A percentile compares a stretch with the other conserved stretches of the same genome.
phyloP scores from a whole-genome alignment of 352 stramenopile genomes.

The Blastocystis sp. region DNA sequence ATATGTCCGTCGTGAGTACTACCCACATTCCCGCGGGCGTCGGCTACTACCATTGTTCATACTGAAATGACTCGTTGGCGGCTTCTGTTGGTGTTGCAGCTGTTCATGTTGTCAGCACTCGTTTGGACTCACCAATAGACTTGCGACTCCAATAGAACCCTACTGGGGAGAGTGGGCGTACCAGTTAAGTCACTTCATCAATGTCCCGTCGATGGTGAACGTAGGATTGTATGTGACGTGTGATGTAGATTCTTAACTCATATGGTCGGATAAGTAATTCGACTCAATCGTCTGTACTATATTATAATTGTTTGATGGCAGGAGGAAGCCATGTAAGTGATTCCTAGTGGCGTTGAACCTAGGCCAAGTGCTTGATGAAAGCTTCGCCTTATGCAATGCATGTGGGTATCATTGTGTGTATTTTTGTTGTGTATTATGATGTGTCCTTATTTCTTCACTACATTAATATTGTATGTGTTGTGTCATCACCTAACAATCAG shows the following conservation, averaged over 20 bases:
- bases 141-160: too few species aligned
- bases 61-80: neutral
- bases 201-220: neutral
- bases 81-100: neutral
- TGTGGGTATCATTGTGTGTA: neutral
- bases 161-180: neutral
- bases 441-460: neutral
- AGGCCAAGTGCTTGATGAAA: neutral
- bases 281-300: neutral
- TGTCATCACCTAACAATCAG: neutral
- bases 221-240: neutral
- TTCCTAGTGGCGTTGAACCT: neutral
- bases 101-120: neutral
- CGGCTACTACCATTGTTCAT: neutral
- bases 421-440: neutral
- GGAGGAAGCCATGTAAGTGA: neutral
- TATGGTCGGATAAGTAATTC: neutral
- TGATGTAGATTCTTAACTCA: neutral
- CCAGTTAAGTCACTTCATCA: neutral
- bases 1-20: too few species aligned
- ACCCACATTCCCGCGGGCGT: neutral
- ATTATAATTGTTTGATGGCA: neutral
- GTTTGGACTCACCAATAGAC: too few species aligned
- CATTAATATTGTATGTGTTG: neutral
- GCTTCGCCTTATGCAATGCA: neutral